Percentiles rank a stretch among this genome's conserved stretches.
These are phyloP conservation scores for Pneumocystis murina DNA, from an alignment of 1,139 yeast genomes.

Conservation along the genomic window DNA sequence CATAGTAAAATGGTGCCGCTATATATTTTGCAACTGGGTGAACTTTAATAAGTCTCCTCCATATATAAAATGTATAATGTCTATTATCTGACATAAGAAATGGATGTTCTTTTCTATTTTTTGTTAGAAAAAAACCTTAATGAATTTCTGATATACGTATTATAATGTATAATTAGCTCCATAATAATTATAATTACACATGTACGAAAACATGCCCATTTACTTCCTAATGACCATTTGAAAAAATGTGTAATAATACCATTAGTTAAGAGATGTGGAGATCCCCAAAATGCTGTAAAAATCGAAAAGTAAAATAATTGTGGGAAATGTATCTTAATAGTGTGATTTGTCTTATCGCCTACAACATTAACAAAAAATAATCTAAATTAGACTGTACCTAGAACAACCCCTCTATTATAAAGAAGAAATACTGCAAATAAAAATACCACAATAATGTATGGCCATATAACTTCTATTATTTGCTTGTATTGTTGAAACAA, in stretches of 20 bases:
- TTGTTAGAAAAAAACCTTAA: constrained; percentile 25
- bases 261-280: constrained; percentile 51
- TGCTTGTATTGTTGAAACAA: background rate
- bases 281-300: constrained; percentile 47
- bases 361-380: background rate
- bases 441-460: constrained; percentile 29
- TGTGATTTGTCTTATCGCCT: constrained; percentile 80
- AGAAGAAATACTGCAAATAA: constrained; percentile 43
- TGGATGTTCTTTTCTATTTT: constrained; percentile 71
- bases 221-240: constrained; percentile 16
- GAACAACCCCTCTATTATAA: constrained; percentile 60
- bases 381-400: constrained; percentile 28
- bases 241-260: constrained; percentile 28
- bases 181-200: background rate
- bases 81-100: constrained; percentile 87
- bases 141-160: constrained; percentile 18
- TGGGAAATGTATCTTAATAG: constrained; percentile 52
- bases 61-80: constrained; percentile 71
- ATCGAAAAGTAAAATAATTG: constrained; percentile 67
- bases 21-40: constrained; percentile 29
- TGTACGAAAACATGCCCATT: background rate
- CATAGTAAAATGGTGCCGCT: constrained; percentile 59
- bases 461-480: constrained; percentile 1
- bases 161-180: background rate
- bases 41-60: constrained; percentile 43